Conservation (phyloP, 129 eudicot species). For the Saposhnikovia divaricata region DNA sequence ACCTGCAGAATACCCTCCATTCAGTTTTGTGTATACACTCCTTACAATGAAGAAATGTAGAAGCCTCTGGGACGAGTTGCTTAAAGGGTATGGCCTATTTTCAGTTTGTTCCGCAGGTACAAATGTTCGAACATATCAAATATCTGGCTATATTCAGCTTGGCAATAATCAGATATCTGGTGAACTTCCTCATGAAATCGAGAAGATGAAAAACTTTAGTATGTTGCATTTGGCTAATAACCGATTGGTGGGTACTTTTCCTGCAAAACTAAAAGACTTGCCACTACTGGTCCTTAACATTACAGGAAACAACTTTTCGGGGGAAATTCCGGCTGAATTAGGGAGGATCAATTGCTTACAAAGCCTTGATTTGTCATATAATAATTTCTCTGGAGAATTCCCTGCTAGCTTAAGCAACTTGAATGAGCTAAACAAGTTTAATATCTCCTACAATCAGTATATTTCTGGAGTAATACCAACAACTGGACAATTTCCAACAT, state of each 20-base stretch:
- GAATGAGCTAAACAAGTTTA: conserved; percentile 74
- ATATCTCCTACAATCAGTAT: conserved; percentile 66
- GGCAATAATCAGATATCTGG: conserved; percentile 68
- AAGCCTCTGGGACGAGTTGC: conserved; percentile 54
- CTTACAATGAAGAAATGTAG: conserved; percentile 70
- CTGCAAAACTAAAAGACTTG: conserved; percentile 44
- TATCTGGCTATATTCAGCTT: conserved; percentile 73
- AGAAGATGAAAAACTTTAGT: conserved; percentile 60
- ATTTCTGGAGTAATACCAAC: conserved; percentile 63
- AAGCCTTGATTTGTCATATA: conserved; percentile 73
- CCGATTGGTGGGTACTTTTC: conserved; percentile 47
- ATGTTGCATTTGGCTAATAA: conserved; percentile 70
- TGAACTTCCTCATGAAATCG: conserved; percentile 44
- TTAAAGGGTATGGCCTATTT: conserved; percentile 74
- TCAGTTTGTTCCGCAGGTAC: conserved; percentile 68
- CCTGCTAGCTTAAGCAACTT: conserved; percentile 61
- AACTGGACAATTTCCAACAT: conserved; percentile 72
- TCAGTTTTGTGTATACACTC: conserved; percentile 63
- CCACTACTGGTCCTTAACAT: conserved; percentile 64
- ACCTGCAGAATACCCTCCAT: conserved; percentile 89
- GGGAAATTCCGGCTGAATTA: conserved; percentile 50
- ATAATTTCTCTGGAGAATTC: conserved; percentile 77
- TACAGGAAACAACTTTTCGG: conserved; percentile 52
- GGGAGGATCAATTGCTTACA: conserved; percentile 59
- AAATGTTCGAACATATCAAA: conserved; percentile 28